Base-by-base conservation (phyloP, 2,329 filamentous ascomycete genomes). In the Trichoderma sp. region DNA sequence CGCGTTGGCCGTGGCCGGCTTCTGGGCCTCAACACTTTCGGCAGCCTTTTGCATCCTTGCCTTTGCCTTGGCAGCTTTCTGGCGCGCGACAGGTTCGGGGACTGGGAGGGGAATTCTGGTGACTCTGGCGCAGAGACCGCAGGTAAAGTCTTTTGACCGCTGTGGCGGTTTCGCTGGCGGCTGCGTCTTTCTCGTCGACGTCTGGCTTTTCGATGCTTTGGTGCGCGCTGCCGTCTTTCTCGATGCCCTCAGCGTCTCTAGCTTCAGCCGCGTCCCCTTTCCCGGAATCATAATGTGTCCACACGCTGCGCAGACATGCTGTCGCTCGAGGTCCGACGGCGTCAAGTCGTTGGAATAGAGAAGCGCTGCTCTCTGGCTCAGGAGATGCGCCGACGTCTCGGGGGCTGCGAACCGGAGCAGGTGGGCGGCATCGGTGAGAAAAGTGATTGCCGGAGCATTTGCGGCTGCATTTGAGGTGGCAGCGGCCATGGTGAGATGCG, bases 271-370 rank as follows among this genome's bases (percentile, higher is more conserved):
- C 50, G 78, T 78, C 2, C 76, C 78, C 9, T 80, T 79, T 0
- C 86, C 85, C 1, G 80, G 77, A 4, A 88, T 77, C 76, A 88
- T 81, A 45, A 89, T 85, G 67, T 83, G 81, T 17, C 88, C 87
- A 71, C 88, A 90, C 59, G 81, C 81, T 56, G 78, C 80, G 74
- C 88, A 90, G 26, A 81, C 77, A 64, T 82, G 82, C 67, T 87
- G 82, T 58, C 79, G 78, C 67, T 86, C 81, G n/a, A 78, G 70
- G 19, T 85, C 82, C 10, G 81, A 75, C 57, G 76, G 73, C 7
- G 76, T 69, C 7, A 84, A 68, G 50, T 79, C 78, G 68, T 83
- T 77, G 58, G 81, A 76, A 52, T 80, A 78, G 70, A 86, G 78
- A 15, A 88, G 72, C 10, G 78, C 74, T 67, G 81, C 80, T 64